phyloP scores from a whole-genome alignment of 495 filamentous ascomycete species.

The Trichoderma erinaceum region DNA sequence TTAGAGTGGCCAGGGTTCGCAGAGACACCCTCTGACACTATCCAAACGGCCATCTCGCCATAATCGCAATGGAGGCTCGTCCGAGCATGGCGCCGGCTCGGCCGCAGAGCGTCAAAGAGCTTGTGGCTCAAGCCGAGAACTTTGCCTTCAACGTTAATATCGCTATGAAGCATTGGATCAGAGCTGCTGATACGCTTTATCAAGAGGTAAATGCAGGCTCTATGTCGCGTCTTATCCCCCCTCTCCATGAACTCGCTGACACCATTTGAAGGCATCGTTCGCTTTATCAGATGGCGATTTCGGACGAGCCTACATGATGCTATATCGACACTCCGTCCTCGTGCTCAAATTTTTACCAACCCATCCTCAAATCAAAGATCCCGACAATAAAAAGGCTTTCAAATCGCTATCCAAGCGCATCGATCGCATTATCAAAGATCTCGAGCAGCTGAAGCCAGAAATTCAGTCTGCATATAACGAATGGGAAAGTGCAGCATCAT shows the following conservation, averaged over 20 bases:
- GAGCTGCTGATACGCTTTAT: constrained; percentile 68
- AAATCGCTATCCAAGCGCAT: constrained; percentile 25
- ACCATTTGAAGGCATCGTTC: constrained; percentile 40
- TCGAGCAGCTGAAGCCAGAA: constrained; percentile 48
- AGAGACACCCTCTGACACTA: constrained; percentile 18
- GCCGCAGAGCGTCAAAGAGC: constrained; percentile 67
- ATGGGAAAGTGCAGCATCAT: constrained; percentile 25
- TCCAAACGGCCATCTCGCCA: background rate
- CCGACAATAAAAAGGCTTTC: constrained; percentile 27
- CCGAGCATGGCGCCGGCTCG: constrained; percentile 18
- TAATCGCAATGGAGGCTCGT: constrained; percentile 13
- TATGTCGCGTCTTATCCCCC: background rate
- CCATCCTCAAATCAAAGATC: constrained; percentile 61
- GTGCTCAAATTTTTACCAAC: constrained; percentile 53
- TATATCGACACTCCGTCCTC: constrained; percentile 74
- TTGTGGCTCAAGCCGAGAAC: constrained; percentile 61
- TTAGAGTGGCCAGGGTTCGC: background rate
- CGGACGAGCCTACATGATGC: constrained; percentile 77
- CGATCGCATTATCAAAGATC: constrained; percentile 40
- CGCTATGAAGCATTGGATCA: constrained; percentile 71
- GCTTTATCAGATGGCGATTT: constrained; percentile 82
- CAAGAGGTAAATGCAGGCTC: constrained; percentile 57
- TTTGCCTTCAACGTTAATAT: constrained; percentile 75
- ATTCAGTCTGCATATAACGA: constrained; percentile 31
- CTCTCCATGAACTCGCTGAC: background rate